Percentiles rank a stretch among this genome's conserved stretches.
Evolutionary conservation across 257 asterid genomes (phyloP).

Genomic region (Cynanchum wilfordii): DNA sequence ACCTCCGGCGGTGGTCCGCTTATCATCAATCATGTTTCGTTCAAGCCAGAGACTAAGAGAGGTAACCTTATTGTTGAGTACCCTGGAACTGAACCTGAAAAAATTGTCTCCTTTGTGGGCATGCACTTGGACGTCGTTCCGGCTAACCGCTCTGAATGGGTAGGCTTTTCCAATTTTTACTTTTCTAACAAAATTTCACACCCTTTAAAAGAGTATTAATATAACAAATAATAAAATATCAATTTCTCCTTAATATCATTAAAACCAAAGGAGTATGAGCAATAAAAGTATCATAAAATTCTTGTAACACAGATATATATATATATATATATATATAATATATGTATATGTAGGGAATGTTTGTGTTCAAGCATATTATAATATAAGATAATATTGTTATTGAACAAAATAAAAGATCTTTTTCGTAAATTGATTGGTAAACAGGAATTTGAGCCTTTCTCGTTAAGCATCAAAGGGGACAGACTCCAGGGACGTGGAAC

Average conservation of each 20-base stretch:
- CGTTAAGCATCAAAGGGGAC: constrained; percentile 76
- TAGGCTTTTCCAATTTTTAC: constrained; percentile 13
- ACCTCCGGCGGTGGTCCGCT: constrained; percentile 81
- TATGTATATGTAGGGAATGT: no score
- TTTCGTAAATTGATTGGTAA: constrained; percentile 12
- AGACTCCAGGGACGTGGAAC: constrained; percentile 95
- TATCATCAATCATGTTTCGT: constrained; percentile 58
- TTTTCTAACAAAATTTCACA: no score
- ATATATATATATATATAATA: no score
- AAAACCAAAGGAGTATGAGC: no score
- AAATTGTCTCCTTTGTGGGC: constrained; percentile 79
- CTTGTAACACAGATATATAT: no score
- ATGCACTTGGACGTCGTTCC: constrained; percentile 99
- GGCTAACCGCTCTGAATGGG: constrained; percentile 89
- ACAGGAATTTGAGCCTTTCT: constrained; percentile 84
- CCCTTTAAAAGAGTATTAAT: no score
- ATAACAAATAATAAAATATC: no score
- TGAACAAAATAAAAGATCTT: neutral
- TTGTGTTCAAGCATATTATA: no score
- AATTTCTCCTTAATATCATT: no score
- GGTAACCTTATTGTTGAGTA: constrained; percentile 93
- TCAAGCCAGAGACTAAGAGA: constrained; percentile 73
- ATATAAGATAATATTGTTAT: constrained; percentile 3
- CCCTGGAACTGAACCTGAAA: constrained; percentile 79
- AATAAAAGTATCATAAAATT: no score